Evolutionary conservation across 345 rosid species (phyloP).

Genomic region (Hypericum perforatum): DNA sequence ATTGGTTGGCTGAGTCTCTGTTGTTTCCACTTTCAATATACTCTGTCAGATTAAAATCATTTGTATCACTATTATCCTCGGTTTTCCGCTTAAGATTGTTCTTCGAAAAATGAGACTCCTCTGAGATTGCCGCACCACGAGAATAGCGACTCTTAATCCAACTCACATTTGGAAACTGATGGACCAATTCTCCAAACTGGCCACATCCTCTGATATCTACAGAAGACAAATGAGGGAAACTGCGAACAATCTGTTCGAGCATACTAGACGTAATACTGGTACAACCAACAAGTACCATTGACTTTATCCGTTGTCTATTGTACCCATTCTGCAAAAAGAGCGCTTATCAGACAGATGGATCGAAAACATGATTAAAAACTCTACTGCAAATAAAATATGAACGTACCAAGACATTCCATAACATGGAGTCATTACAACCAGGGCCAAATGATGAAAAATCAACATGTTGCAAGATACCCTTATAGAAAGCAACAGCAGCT

Average conservation of each 20-base stretch:
- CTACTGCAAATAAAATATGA: constrained; percentile 7
- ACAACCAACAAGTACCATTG: constrained; percentile 75
- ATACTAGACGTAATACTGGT: constrained; percentile 45
- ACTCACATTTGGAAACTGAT: constrained; percentile 41
- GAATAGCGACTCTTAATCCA: constrained; percentile 52
- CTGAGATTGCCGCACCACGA: constrained; percentile 22
- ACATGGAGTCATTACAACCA: constrained; percentile 54
- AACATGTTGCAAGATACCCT: constrained; percentile 59
- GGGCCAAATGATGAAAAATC: constrained; percentile 72
- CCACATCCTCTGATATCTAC: constrained; percentile 82
- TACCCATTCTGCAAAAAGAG: constrained; percentile 65
- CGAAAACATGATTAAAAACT: not conserved
- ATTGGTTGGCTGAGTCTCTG: constrained; percentile 83
- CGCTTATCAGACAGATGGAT: not conserved
- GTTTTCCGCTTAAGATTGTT: constrained; percentile 61
- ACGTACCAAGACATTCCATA: constrained; percentile 62
- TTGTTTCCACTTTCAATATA: constrained; percentile 89
- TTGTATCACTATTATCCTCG: constrained; percentile 41
- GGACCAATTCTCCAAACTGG: constrained; percentile 60
- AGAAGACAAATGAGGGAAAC: constrained; percentile 53
- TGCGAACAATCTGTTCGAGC: constrained; percentile 58
- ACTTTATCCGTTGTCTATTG: constrained; percentile 55
- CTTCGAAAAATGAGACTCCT: constrained; percentile 43
- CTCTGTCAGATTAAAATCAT: constrained; percentile 85
- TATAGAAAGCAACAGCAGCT: constrained; percentile 64